Conservation (phyloP, 2,329 filamentous ascomycete species). For the Botrytis porri region DNA sequence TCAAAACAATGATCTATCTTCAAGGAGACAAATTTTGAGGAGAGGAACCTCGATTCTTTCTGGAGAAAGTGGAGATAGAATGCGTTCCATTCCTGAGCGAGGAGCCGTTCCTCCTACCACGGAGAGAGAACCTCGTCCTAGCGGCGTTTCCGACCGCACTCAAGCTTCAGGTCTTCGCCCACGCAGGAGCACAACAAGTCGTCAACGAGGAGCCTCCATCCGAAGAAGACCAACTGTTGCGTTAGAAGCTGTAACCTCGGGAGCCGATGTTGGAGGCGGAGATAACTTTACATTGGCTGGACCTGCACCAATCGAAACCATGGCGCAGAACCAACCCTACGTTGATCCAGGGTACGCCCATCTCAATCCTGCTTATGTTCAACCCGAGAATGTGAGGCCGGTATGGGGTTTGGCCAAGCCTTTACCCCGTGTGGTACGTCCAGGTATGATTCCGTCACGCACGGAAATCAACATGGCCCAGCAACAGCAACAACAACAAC, state of each 20-base stretch:
- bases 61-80: not conserved
- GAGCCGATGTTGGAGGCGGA: constrained; percentile 17
- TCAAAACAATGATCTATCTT: not conserved
- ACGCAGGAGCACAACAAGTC: constrained; percentile 7
- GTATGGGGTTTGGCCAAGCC: constrained; percentile 55
- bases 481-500: constrained; percentile 36
- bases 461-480: constrained; percentile 40
- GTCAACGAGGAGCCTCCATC: constrained; percentile 18
- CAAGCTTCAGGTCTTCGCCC: constrained; percentile 17
- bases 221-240: constrained; percentile 19
- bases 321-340: constrained; percentile 42
- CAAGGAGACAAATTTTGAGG: constrained; percentile 5
- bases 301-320: constrained; percentile 27
- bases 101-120: constrained; percentile 4
- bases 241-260: constrained; percentile 4
- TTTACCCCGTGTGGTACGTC: constrained; percentile 51
- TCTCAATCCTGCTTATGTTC: constrained; percentile 54
- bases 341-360: constrained; percentile 53
- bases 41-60: constrained; percentile 10
- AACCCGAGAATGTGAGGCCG: constrained; percentile 47
- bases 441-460: constrained; percentile 50
- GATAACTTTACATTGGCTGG: constrained; percentile 36
- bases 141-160: not conserved
- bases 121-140: constrained; percentile 3
- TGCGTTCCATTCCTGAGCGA: constrained; percentile 14